These are phyloP conservation scores for Backusella sp. DNA, from an alignment of 192 early-diverging fungal species.

Conservation along the genomic window DNA sequence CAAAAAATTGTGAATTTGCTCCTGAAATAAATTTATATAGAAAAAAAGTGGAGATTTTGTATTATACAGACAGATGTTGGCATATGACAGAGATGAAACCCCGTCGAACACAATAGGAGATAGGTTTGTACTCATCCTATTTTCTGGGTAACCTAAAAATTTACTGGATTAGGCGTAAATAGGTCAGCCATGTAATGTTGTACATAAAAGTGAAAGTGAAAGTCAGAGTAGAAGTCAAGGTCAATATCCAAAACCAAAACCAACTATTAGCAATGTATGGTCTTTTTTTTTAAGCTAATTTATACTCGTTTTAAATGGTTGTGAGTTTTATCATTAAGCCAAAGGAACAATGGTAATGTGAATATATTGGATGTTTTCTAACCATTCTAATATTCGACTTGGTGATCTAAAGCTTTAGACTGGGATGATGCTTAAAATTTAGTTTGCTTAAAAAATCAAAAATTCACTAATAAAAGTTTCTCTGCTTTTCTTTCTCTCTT, in stretches of 20 bases:
- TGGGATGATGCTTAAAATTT: too few relatives aligned
- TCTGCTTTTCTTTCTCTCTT: background rate
- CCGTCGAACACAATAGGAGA: background rate
- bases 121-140: background rate
- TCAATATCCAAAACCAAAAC: background rate
- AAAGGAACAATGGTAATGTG: too few relatives aligned
- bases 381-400: too few relatives aligned
- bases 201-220: background rate
- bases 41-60: background rate
- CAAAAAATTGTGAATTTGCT: background rate
- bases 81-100: background rate
- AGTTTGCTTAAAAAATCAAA: too few relatives aligned
- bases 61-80: background rate
- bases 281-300: background rate
- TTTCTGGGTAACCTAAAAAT: background rate
- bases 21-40: background rate
- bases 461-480: background rate
- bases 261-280: background rate
- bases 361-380: too few relatives aligned
- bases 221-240: background rate
- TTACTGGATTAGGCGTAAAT: background rate
- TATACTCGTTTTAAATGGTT: too few relatives aligned
- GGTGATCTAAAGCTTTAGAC: too few relatives aligned
- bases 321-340: too few relatives aligned
- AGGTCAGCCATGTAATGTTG: background rate